phyloP scores from a whole-genome alignment of 2,329 filamentous ascomycete genomes.

The Fusarium abutilonis region DNA sequence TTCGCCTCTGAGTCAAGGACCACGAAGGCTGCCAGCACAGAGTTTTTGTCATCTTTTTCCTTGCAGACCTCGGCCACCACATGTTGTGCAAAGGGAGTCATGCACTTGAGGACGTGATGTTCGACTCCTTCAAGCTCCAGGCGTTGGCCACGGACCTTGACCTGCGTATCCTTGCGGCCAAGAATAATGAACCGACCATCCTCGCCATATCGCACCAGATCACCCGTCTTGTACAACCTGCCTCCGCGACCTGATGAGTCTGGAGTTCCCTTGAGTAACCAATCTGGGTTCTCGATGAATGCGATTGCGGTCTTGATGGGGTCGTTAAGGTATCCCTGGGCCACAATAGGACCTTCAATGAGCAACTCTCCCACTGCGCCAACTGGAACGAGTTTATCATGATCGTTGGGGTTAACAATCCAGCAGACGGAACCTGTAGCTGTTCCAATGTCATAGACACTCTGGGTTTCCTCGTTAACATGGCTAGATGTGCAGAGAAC shows the following conservation, averaged over 20 bases:
- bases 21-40: no score
- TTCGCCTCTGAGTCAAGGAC: no score
- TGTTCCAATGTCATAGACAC: no score
- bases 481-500: conserved; percentile 4
- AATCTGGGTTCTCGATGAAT: conserved; percentile 1
- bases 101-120: background rate
- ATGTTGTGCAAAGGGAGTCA: background rate
- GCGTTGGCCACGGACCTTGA: conserved; percentile 12
- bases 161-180: conserved; percentile 3
- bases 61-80: no score
- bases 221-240: conserved; percentile 3
- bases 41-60: no score
- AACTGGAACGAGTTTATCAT: background rate
- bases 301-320: background rate
- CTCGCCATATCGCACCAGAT: conserved; percentile 5
- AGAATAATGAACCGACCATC: no score
- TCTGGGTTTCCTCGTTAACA: no score
- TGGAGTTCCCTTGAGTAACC: background rate
- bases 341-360: conserved; percentile 8
- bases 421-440: background rate
- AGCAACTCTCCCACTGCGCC: conserved; percentile 4
- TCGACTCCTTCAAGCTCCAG: background rate
- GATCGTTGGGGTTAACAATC: background rate
- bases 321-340: conserved; percentile 7
- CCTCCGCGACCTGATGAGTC: background rate